These are phyloP conservation scores for Lipomyces yamanashiensis DNA, from an alignment of 805 yeast genomes.

Conservation along the genomic window DNA sequence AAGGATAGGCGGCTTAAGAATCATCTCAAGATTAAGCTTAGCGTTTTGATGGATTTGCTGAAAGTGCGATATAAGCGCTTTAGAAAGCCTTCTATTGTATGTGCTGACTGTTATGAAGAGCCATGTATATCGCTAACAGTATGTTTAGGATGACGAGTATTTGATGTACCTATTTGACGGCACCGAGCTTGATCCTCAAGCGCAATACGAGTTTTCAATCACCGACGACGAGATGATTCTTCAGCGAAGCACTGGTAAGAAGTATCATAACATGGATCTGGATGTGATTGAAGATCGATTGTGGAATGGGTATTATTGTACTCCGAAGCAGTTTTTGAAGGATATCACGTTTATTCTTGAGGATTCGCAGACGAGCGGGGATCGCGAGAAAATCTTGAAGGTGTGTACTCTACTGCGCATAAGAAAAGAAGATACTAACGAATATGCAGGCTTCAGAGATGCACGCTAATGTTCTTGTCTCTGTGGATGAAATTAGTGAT, in stretches of 20 bases:
- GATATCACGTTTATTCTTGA: conserved; percentile 83
- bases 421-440: not conserved
- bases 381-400: conserved; percentile 75
- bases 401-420: conserved; percentile 6
- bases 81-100: conserved; percentile 80
- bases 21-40: conserved; percentile 78
- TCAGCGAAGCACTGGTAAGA: conserved; percentile 76
- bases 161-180: conserved; percentile 81
- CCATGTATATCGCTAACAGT: not conserved
- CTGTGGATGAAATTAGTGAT: conserved; percentile 78
- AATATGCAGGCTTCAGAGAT: conserved; percentile 80
- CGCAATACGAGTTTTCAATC: conserved; percentile 44
- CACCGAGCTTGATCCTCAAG: conserved; percentile 40
- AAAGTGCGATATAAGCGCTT: conserved; percentile 86
- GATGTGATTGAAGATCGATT: conserved; percentile 92
- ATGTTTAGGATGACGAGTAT: conserved; percentile 56
- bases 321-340: conserved; percentile 84
- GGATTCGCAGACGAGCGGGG: conserved; percentile 76
- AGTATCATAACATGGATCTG: conserved; percentile 84
- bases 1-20: conserved; percentile 84
- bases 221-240: conserved; percentile 68
- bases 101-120: not conserved
- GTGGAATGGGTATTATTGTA: conserved; percentile 96
- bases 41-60: conserved; percentile 87
- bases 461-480: conserved; percentile 95